Evolutionary conservation across 352 stramenopile species (phyloP).

Genomic region (Phytophthora lateralis): DNA sequence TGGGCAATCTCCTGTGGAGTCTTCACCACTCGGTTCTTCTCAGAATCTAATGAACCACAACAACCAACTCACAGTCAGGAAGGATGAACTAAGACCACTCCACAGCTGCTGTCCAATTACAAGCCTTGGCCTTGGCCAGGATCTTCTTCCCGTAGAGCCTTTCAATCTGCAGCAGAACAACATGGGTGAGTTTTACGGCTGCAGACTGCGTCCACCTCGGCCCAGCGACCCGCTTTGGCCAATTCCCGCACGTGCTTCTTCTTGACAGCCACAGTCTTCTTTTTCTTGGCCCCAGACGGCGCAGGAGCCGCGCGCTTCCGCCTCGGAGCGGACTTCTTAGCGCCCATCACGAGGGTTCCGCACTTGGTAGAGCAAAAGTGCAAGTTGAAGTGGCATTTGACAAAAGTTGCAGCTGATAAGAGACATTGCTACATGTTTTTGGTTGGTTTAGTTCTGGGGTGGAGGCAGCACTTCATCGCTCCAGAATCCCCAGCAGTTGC

Average conservation of each 20-base stretch:
- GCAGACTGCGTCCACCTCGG: conserved; percentile 39
- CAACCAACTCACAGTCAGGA: not conserved
- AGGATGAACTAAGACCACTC: not conserved
- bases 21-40: conserved; percentile 54
- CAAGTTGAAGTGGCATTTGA: conserved; percentile 17
- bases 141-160: conserved; percentile 74
- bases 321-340: conserved; percentile 19
- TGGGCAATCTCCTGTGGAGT: conserved; percentile 67
- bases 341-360: conserved; percentile 30
- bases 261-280: conserved; percentile 55
- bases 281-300: conserved; percentile 22
- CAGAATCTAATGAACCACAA: conserved; percentile 38
- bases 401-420: conserved; percentile 4
- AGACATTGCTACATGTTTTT: conserved; percentile 30
- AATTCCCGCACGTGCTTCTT: conserved; percentile 81
- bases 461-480: conserved; percentile 50
- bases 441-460: conserved; percentile 18
- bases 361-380: conserved; percentile 12
- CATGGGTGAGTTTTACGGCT: not conserved
- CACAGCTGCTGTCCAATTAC: conserved; percentile 30
- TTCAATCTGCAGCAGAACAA: conserved; percentile 51
- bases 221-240: conserved; percentile 51
- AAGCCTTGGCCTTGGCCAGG: conserved; percentile 64
- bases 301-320: conserved; percentile 19
- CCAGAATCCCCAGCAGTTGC: conserved; percentile 83